Evolutionary conservation across 257 asterid genomes (phyloP), one percentile per base, ranked within the genome.

Genomic region (Nyctanthes arbortristis): DNA sequence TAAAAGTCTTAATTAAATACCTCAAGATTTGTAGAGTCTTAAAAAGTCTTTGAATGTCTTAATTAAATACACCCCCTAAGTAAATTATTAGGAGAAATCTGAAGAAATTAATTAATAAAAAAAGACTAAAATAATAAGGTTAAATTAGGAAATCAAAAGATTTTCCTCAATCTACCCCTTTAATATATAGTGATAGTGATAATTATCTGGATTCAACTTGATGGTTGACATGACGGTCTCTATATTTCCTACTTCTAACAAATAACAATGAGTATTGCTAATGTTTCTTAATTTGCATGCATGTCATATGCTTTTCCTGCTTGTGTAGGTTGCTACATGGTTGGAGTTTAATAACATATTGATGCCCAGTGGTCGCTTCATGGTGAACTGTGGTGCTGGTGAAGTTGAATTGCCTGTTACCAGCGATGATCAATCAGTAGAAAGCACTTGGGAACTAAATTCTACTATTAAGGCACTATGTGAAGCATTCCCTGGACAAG

Each of bases 351-450:
- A 69, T 20, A 63, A 75, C 27, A 81, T 69, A 73, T 67, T 90
- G 85, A 82, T 82, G 93, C 88, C 88, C 59, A 82, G 74, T 20
- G 96, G 96, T 37, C 93, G 96, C 6, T 36, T 89, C 73, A 89
- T 89, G 96, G 89, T 89, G 74, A 89, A 89, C 64, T 89, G 96
- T 71, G 96, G 88, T 34, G 89, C 86, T 52, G 85, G 84, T 68
- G 69, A 73, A 54, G 80, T 63, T 32, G 67, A 24, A 67, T 29
- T 57, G 49, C 47, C 75, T 65, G 68, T 69, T 24, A 31, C 14
- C 13, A 14, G 25, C 32, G 31, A 63, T 62, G 65, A 49, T 25
- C 47, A 24, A 20, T 62, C 79, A 32, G 32, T 55, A 30, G 52
- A 16, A 18, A 9, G 72, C 54, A 69, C 63, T 30, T 61, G 72